phyloP scores from a whole-genome alignment of 2,329 filamentous ascomycete species.

The Cercospora zeae-maydis region DNA sequence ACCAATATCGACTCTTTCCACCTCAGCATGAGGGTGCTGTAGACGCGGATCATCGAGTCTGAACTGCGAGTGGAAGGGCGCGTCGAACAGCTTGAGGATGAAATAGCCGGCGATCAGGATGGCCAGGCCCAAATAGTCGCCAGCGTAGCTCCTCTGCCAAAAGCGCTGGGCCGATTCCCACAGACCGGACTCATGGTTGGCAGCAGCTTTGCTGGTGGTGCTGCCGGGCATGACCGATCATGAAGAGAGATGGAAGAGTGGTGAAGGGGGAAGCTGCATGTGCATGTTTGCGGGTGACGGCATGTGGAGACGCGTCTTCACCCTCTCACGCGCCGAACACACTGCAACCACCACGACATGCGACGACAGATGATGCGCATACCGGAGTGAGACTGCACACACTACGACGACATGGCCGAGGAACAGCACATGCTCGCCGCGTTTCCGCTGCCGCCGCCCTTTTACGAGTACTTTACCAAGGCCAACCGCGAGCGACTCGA shows the following conservation, averaged over 20 bases:
- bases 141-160: conserved; percentile 71
- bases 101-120: conserved; percentile 67
- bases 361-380: neutral
- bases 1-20: conserved; percentile 79
- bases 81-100: conserved; percentile 60
- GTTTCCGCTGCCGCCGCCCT: conserved; percentile 82
- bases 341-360: neutral
- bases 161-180: conserved; percentile 26
- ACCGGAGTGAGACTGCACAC: neutral
- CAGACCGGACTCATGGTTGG: conserved; percentile 14
- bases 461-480: conserved; percentile 83
- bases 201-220: conserved; percentile 14
- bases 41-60: conserved; percentile 79
- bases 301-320: conserved; percentile 4
- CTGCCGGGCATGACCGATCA: conserved; percentile 8
- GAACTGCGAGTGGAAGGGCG: conserved; percentile 94
- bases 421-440: conserved; percentile 49
- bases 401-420: conserved; percentile 55
- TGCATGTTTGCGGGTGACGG: neutral
- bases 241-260: neutral
- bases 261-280: neutral
- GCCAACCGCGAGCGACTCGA: conserved; percentile 63
- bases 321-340: neutral
- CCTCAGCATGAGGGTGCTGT: conserved; percentile 77
- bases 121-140: conserved; percentile 78